Evolutionary conservation across 306 rosid species (phyloP).

Genomic region (Cicer pinnatifidum): DNA sequence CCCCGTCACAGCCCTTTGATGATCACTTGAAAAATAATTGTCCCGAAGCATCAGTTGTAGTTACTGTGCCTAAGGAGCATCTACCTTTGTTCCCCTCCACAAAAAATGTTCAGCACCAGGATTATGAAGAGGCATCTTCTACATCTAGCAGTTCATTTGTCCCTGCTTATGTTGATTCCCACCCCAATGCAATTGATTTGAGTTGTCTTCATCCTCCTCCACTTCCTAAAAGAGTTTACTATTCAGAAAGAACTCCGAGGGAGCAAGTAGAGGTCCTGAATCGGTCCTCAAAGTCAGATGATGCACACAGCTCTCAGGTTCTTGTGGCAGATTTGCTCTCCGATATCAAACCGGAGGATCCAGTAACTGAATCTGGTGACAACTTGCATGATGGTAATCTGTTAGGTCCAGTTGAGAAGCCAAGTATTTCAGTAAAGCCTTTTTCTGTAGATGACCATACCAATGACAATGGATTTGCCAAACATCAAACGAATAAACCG

Average conservation of each 20-base stretch:
- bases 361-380: slow-evolving; percentile 49
- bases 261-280: slow-evolving; percentile 75
- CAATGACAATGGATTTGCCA: slow-evolving; percentile 56
- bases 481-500: slow-evolving; percentile 56
- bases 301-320: slow-evolving; percentile 56
- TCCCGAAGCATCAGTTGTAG: slow-evolving; percentile 50
- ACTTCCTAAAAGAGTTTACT: slow-evolving; percentile 67
- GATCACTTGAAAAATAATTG: slow-evolving; percentile 37
- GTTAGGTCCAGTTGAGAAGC: slow-evolving; percentile 37
- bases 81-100: slow-evolving; percentile 43
- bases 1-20: slow-evolving; percentile 48
- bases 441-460: slow-evolving; percentile 49
- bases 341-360: slow-evolving; percentile 49
- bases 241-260: slow-evolving; percentile 82
- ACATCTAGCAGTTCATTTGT: slow-evolving; percentile 52
- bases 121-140: slow-evolving; percentile 55
- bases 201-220: slow-evolving; percentile 65
- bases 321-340: slow-evolving; percentile 59
- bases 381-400: slow-evolving; percentile 55
- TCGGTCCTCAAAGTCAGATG: slow-evolving; percentile 81
- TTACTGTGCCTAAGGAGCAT: slow-evolving; percentile 50
- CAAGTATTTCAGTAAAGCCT: slow-evolving; percentile 37
- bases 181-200: slow-evolving; percentile 63
- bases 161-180: slow-evolving; percentile 55
- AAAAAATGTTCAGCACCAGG: slow-evolving; percentile 56